Evolutionary conservation across 2,329 filamentous ascomycete genomes (phyloP), one percentile per base, ranked within the genome.

Genomic region (Diaporthe sp.): DNA sequence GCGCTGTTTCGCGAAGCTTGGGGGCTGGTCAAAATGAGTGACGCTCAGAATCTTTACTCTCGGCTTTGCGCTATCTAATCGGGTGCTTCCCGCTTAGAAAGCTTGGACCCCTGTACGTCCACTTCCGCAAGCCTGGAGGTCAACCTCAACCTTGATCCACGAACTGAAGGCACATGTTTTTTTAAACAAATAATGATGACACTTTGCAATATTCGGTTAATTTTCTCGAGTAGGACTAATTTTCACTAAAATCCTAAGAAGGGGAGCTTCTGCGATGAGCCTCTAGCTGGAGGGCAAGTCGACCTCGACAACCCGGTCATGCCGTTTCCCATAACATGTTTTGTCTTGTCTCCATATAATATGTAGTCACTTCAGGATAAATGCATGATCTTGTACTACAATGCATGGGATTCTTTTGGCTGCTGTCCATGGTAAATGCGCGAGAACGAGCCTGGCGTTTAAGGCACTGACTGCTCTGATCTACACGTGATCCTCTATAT

Each of bases 21-120:
- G 44, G 31, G 46, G 22, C 31, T 37, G 53, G 15, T 9, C 53
- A 58, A 46, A n/a, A 71, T 60, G 39, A 31, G 71, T 62, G 71
- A 73, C 58, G 58, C 71, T 73, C 71, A 73, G 71, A 73, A 73
- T 73, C 71, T 73, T 73, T 73, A 67, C 58, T 60, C 51, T 62
- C 49, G n/a, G 46, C 39, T 51, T 73, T 65, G 58, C 71, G 71
- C 58, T 62, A 62, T 61, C 71, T 62, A 73, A 73, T 73, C 71
- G 46, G 71, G 31, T 46, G 46, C 49, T 65, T 55, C 46, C 70
- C 58, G 58, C 46, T 34, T 65, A 31, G 46, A 62, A 73, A 73
- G 49, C 65, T 53, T 34, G 13, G 31, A 39, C 65, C 49, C 34
- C 65, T 42, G 65, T 8, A 19, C 15, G 12, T 25, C 39, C 31